Conservation (phyloP, 768 basidiomycete species). For the Tulasnella sp. region DNA sequence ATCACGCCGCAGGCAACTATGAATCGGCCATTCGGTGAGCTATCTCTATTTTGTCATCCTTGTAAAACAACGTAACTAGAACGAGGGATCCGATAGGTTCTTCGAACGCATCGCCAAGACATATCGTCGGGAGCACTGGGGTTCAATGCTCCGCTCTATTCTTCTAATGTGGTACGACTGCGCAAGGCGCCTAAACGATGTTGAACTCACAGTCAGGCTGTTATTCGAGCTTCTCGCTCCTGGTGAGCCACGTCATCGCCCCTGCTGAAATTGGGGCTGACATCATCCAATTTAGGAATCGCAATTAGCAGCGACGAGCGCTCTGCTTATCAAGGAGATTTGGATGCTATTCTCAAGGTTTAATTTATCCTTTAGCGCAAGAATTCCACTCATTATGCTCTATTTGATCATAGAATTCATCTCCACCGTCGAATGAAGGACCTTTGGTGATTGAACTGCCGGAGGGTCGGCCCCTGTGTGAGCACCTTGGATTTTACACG, state of each 20-base stretch:
- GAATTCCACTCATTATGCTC: neutral
- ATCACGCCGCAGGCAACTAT: slow-evolving; percentile 72
- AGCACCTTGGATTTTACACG: slow-evolving; percentile 31
- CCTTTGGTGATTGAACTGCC: slow-evolving; percentile 58
- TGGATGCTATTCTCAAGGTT: slow-evolving; percentile 71
- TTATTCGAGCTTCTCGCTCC: slow-evolving; percentile 78
- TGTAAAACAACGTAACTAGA: neutral
- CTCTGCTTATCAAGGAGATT: slow-evolving; percentile 56
- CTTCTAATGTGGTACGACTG: slow-evolving; percentile 78
- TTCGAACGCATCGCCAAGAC: slow-evolving; percentile 88
- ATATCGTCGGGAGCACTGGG: slow-evolving; percentile 84
- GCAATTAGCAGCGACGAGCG: slow-evolving; percentile 30
- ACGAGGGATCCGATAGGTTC: slow-evolving; percentile 50
- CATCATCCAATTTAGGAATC: neutral
- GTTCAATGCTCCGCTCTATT: slow-evolving; percentile 64
- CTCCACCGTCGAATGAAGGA: slow-evolving; percentile 51
- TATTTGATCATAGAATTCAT: slow-evolving; percentile 54
- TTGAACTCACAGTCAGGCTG: slow-evolving; percentile 70
- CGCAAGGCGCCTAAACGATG: slow-evolving; percentile 70
- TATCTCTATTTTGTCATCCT: neutral
- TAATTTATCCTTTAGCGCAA: slow-evolving; percentile 22
- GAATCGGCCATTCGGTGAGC: slow-evolving; percentile 82
- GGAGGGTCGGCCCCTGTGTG: slow-evolving; percentile 62
- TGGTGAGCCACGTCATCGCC: slow-evolving; percentile 44
- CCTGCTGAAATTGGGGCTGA: neutral